Conservation (phyloP, 2,329 filamentous ascomycete genomes). For the Ophiosphaerella herpotricha region DNA sequence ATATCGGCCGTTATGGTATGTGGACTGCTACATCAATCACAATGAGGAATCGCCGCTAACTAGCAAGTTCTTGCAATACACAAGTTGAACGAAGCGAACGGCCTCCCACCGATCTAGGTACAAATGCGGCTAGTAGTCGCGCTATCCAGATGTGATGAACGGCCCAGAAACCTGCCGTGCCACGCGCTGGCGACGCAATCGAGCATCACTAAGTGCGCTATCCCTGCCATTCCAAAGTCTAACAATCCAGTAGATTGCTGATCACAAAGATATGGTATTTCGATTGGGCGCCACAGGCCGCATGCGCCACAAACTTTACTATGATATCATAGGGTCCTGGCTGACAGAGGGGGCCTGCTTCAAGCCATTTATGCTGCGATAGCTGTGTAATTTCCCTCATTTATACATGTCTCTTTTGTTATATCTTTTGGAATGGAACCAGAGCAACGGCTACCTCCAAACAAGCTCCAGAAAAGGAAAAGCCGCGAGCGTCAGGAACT, state of each 20-base stretch:
- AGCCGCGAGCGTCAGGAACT: conserved; percentile 36
- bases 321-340: conserved; percentile 29
- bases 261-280: conserved; percentile 10
- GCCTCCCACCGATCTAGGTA: neutral
- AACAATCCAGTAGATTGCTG: conserved; percentile 12
- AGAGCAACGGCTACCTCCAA: conserved; percentile 22
- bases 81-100: neutral
- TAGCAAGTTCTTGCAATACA: neutral
- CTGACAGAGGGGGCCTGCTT: conserved; percentile 4
- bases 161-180: conserved; percentile 2
- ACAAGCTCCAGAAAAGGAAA: conserved; percentile 41
- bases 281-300: conserved; percentile 29
- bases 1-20: conserved; percentile 28
- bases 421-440: conserved; percentile 19
- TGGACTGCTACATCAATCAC: neutral
- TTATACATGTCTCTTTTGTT: neutral
- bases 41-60: neutral
- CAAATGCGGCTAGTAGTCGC: neutral
- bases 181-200: conserved; percentile 21
- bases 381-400: neutral
- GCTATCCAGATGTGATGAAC: neutral
- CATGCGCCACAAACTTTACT: conserved; percentile 24
- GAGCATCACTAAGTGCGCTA: conserved; percentile 14
- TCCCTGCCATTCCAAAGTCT: conserved; percentile 23
- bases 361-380: neutral